phyloP scores from a whole-genome alignment of 192 early-diverging fungal genomes.

The Backusella liffmaniae region DNA sequence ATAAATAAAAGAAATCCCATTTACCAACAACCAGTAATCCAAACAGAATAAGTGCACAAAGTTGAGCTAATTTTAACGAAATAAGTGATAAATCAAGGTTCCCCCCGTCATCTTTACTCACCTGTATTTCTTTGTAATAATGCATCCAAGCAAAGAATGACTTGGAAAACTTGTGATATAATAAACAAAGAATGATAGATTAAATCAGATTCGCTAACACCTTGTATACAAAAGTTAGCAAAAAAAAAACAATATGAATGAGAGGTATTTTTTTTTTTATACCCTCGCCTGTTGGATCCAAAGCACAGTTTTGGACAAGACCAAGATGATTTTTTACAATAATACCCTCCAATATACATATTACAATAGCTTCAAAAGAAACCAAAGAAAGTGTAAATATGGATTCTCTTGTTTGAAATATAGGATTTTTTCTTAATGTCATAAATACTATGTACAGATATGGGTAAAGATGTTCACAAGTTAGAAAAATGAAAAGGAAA shows the following conservation, averaged over 20 bases:
- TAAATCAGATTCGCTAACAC: slow-evolving; percentile 40
- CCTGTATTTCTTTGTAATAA: slow-evolving; percentile 37
- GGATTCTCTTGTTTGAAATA: slow-evolving; percentile 26
- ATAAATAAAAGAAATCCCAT: not conserved
- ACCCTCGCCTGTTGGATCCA: slow-evolving; percentile 23
- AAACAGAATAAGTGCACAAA: slow-evolving; percentile 28
- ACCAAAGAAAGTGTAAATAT: slow-evolving; percentile 27
- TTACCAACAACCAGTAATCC: slow-evolving; percentile 41
- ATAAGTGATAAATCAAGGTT: not conserved
- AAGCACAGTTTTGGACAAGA: slow-evolving; percentile 31
- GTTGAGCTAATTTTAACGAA: slow-evolving; percentile 25
- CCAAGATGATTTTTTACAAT: slow-evolving; percentile 28
- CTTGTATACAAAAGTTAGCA: slow-evolving; percentile 7
- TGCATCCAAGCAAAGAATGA: slow-evolving; percentile 35
- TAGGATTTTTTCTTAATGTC: slow-evolving; percentile 9
- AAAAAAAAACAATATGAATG: no score
- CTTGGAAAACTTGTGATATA: slow-evolving; percentile 37
- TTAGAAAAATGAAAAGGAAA: not conserved
- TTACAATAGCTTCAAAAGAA: slow-evolving; percentile 22
- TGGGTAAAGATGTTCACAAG: not conserved
- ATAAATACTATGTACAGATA: not conserved
- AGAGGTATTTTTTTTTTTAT: no score
- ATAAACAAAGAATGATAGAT: slow-evolving; percentile 43
- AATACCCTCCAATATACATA: slow-evolving; percentile 32
- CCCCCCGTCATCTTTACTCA: not conserved